phyloP scores from a whole-genome alignment of 2,329 filamentous ascomycete species.

The Beauveria medogensis region DNA sequence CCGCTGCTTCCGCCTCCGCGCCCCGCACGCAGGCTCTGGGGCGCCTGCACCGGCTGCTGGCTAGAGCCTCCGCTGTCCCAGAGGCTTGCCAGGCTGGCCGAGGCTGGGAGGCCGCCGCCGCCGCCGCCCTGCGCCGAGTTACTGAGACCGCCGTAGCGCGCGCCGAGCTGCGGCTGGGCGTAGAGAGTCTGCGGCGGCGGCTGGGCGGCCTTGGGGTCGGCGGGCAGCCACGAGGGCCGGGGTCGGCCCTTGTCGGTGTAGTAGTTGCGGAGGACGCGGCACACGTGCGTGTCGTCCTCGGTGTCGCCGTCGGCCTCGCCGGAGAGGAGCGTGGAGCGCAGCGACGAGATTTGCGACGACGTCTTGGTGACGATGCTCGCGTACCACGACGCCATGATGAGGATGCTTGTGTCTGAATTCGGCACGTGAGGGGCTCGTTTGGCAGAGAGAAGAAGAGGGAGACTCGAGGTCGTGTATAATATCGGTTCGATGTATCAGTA shows the following conservation, averaged over 20 bases:
- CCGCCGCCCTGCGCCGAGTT: conserved; percentile 28
- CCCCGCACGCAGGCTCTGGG: conserved; percentile 26
- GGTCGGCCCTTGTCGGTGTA: conserved; percentile 80
- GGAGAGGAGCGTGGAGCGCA: conserved; percentile 61
- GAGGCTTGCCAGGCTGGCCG: conserved; percentile 39
- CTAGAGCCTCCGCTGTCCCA: conserved; percentile 42
- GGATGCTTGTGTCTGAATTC: not conserved
- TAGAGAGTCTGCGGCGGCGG: conserved; percentile 49
- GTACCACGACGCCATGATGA: conserved; percentile 71
- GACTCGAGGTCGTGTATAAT: not conserved
- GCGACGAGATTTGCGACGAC: conserved; percentile 55
- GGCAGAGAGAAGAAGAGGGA: too few species aligned
- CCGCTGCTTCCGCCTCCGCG: not conserved
- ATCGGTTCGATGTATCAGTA: not conserved
- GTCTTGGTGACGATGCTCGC: conserved; percentile 62
- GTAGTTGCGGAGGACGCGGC: conserved; percentile 84
- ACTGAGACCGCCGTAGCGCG: conserved; percentile 43
- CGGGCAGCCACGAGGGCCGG: conserved; percentile 80
- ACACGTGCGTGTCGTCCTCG: conserved; percentile 90
- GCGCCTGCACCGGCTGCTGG: conserved; percentile 19
- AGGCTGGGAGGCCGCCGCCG: conserved; percentile 3
- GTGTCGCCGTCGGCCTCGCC: conserved; percentile 62
- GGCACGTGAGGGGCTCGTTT: not conserved
- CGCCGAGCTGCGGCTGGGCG: conserved; percentile 40
- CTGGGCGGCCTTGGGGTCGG: conserved; percentile 64